Base-by-base conservation (phyloP, 148 eudicot genomes). In the Gaultheria prostrata region DNA sequence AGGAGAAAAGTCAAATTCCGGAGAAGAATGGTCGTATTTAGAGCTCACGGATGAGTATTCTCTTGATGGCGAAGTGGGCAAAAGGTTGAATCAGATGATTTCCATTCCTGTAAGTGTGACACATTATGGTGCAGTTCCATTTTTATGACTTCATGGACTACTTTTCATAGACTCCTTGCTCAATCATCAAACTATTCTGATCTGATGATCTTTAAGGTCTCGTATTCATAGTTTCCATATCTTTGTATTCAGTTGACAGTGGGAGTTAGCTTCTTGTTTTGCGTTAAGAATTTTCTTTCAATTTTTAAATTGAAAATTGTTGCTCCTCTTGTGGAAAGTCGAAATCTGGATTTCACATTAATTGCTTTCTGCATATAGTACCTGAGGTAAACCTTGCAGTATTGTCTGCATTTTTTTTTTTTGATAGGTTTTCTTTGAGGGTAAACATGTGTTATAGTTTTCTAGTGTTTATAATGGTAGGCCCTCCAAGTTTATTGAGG, bases 31-130 rank as follows among this genome's bases (percentile, higher is more conserved):
- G 90, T 82, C 87, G 32, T 89, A 90, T 82, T 74, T 94, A 59
- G 98, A 94, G 69, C 87, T 92, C 71, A 90, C 78, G 67, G 93
- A 93, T 81, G 98, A 93, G 82, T 88, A 92, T 83, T 80, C 88
- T 79, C 88, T 94, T 77, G 98, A 95, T 85, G 96, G 94, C 50
- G 96, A 93, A 87, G 88, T 93, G 69, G 96, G 93, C 5, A 91
- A 90, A 90, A 89, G 94, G 87, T 85, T 93, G 87, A 90, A 91
- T 82, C 92, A 93, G 85, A 90, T 93, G 94, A 83, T 87, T 84
- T 85, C 96, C 45, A 83, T 92, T 82, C 92, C 94, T 67, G 96
- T 93, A 88, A 89, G 94, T 88, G 46, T 80, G 48, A 80, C 32
- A 15, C 35, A 32, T 26, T 13, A 28, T 7, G 0, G 35, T 35